Conservation (phyloP, 306 rosid species). For the cucumber (Cucumis sativus) region Cucumber_9930_V3 NC_026657.2:37044501-37045000, state of each 20-base stretch:
- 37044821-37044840: not conserved
- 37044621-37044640: too few species aligned
- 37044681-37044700: conserved; percentile 24
- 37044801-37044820: conserved; percentile 81
- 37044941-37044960: not conserved
- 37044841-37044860: not conserved
- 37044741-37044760: conserved; percentile 92
- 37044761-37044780: conserved; percentile 96
- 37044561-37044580: too few species aligned
- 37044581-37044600: too few species aligned
- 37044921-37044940: too few species aligned
- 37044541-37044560: too few species aligned
- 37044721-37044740: conserved; percentile 67
- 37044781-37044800: conserved; percentile 61
- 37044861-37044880: not conserved
- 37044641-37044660: not conserved
- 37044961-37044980: not conserved
- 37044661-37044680: not conserved
- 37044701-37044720: conserved; percentile 58
- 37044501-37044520: not conserved
- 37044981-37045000: not conserved
- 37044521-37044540: not conserved
- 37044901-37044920: too few species aligned
- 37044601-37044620: too few species aligned
- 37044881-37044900: not conserved